Evolutionary conservation across 2,329 filamentous ascomycete genomes (phyloP), one percentile per base, ranked within the genome.

Genomic region (Penicillium brevicompactum): DNA sequence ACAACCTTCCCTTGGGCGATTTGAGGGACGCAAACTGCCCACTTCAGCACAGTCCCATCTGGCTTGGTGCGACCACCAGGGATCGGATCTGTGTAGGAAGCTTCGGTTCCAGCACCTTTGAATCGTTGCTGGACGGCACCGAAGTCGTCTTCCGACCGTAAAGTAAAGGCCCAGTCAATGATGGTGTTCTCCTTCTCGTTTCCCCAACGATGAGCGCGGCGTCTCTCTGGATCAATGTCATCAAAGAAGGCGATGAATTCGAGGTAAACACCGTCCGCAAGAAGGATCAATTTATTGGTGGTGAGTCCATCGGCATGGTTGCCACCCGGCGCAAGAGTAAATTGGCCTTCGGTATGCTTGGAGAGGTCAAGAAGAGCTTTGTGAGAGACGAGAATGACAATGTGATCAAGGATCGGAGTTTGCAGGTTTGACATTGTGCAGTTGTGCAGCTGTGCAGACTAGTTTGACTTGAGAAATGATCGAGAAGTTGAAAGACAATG

Each of bases 191-290:
- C 61, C 22, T 38, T 56, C 7, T 56, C 49, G 1, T 60, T 60
- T 38, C 61, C 61, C 61, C 61, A 63, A 24, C 61, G 61, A 55
- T 63, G 61, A 1, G 49, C 34, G 2, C 50, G 51, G n/a, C 61
- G 59, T 37, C 13, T 44, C 18, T 60, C 55, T 5, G 61, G 59
- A 27, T 61, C 57, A n/a, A 52, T 27, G 6, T 60, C n/a, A 14
- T 61, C 59, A 14, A 61, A 63, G 44, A 63, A 63, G 14, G 61
- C 61, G 14, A 63, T 63, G 14, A 63, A 49, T 32, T 63, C 61
- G 1, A 63, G 37, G 34, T 63, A 63, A 32, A 51, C 51, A 9
- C 61, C 61, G 16, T 63, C 61, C 11, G 53, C 22, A 5, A 60
- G 40, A 5, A 63, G 59, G 14, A 63, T 49, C 37, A 63, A n/a